A percentile compares a stretch with the other conserved stretches of the same genome.
Conservation (phyloP, 371 early-diverging fungal genomes). For the Apophysomyces sp. region DNA sequence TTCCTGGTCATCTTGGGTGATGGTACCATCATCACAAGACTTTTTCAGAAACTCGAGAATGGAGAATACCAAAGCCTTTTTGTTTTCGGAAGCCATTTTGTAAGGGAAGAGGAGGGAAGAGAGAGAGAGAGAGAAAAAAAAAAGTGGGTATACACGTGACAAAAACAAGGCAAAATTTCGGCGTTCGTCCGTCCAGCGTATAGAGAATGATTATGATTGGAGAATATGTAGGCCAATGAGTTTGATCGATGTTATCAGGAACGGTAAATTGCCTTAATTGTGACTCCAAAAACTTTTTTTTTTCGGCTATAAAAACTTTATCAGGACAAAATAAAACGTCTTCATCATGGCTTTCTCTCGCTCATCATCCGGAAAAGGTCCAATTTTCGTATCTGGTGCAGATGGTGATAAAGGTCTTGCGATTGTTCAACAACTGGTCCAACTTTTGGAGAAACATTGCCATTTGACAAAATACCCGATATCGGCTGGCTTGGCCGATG, state of each 20-base stretch:
- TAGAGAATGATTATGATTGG: not conserved
- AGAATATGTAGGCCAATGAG: not conserved
- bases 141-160: not conserved
- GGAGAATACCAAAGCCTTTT: conserved; percentile 82
- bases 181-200: too few relatives aligned
- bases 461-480: conserved; percentile 36
- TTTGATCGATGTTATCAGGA: not conserved
- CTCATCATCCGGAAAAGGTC: conserved; percentile 30
- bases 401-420: conserved; percentile 50
- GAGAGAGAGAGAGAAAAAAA: not conserved
- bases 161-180: not conserved
- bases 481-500: conserved; percentile 45
- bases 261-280: not conserved
- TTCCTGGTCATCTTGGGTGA: conserved; percentile 83
- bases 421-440: conserved; percentile 40
- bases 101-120: not conserved
- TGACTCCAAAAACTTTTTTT: not conserved
- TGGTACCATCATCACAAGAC: conserved; percentile 75
- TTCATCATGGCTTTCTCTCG: not conserved
- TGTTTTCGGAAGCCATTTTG: conserved; percentile 54
- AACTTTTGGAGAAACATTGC: conserved; percentile 34
- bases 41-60: conserved; percentile 88
- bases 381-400: conserved; percentile 49
- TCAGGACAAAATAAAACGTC: not conserved
- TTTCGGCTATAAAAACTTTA: not conserved